Evolutionary conservation across 768 basidiomycete species (phyloP).

Genomic region (Tubosaeta sp.): DNA sequence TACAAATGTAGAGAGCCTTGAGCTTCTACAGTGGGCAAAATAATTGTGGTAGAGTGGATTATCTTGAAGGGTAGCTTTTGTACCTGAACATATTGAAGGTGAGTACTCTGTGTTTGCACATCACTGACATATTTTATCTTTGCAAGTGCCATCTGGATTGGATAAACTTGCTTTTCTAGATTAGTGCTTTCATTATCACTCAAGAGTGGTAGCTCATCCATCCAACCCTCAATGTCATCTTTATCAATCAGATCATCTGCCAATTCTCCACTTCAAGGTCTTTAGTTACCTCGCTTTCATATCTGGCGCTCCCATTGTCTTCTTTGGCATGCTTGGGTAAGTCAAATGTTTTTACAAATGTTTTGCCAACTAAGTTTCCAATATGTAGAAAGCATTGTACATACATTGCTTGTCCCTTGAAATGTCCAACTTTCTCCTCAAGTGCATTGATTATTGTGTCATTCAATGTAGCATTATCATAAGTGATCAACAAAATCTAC

Average conservation of each 20-base stretch:
- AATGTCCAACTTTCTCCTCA: background rate
- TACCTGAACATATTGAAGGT: background rate
- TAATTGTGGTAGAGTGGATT: constrained; percentile 19
- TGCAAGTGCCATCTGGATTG: background rate
- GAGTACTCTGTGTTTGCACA: background rate
- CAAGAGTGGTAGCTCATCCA: no score
- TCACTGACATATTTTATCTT: background rate
- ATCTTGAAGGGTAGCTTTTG: constrained; percentile 18
- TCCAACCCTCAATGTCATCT: no score
- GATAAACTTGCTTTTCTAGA: no score
- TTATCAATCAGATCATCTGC: no score
- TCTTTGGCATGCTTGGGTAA: background rate
- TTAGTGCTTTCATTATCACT: no score
- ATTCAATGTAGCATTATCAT: background rate
- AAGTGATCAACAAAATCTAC: background rate
- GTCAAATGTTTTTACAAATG: background rate
- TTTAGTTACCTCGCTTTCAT: no score
- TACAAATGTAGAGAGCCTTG: no score
- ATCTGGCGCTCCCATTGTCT: no score
- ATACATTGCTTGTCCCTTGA: background rate
- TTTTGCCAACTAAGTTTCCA: background rate
- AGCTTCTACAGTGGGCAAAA: no score
- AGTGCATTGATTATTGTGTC: background rate
- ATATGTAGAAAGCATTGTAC: background rate
- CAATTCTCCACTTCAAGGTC: no score